A percentile compares a stretch with the other conserved stretches of the same genome.
Conservation (phyloP, 1,139 yeast species). For the Pichia sp. region DNA sequence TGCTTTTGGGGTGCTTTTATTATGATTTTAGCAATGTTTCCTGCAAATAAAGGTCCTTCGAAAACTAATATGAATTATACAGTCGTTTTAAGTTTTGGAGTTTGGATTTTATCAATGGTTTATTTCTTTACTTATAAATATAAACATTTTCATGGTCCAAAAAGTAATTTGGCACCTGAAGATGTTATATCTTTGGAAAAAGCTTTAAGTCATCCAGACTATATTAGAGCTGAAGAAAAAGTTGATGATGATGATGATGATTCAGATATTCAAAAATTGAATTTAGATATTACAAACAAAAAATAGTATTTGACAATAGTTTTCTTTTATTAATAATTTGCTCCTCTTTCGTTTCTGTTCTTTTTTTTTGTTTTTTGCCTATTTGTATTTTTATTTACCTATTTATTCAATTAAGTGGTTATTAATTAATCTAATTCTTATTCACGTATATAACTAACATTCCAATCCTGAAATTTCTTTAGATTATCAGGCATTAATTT, state of each 20-base stretch:
- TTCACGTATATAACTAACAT: too few relatives aligned
- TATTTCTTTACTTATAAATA: slow-evolving; percentile 44
- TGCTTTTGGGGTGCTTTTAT: slow-evolving; percentile 36
- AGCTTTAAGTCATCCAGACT: slow-evolving; percentile 13
- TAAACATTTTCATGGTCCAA: slow-evolving; percentile 46
- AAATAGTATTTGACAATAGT: neutral
- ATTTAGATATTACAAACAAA: neutral
- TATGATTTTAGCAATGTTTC: slow-evolving; percentile 44
- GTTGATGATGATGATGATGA: slow-evolving; percentile 12
- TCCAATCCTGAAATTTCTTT: too few relatives aligned
- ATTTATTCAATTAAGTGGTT: too few relatives aligned
- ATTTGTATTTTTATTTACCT: too few relatives aligned
- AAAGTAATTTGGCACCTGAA: slow-evolving; percentile 30
- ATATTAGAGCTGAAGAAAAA: too few relatives aligned
- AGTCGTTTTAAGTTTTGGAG: slow-evolving; percentile 45
- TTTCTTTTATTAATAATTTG: too few relatives aligned
- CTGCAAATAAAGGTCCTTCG: slow-evolving; percentile 29
- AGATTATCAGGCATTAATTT: too few relatives aligned
- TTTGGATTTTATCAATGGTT: slow-evolving; percentile 40
- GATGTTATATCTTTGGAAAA: slow-evolving; percentile 7
- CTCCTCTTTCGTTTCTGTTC: too few relatives aligned
- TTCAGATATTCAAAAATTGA: slow-evolving; percentile 19
- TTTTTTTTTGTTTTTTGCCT: too few relatives aligned
- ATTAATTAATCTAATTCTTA: too few relatives aligned
- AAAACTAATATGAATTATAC: slow-evolving; percentile 35